Conservation (phyloP, 2,329 filamentous ascomycete genomes). For the Venturia aucupariae region DNA sequence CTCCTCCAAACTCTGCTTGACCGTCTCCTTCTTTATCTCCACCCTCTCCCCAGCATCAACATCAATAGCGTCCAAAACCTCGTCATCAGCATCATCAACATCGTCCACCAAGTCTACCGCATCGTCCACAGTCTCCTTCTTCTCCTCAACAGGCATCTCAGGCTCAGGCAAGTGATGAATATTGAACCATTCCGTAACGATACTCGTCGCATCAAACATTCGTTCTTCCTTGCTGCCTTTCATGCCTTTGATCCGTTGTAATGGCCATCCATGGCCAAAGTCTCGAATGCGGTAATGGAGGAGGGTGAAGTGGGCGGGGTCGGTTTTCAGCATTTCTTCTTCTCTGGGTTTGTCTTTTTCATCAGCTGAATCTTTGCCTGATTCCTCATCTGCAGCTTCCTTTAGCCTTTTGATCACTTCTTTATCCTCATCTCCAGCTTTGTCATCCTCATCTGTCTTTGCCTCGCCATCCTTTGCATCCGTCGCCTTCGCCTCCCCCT, state of each 20-base stretch:
- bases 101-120: neutral
- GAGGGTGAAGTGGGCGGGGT: constrained; percentile 9
- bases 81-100: neutral
- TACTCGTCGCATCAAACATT: constrained; percentile 7
- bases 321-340: constrained; percentile 5
- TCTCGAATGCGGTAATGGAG: constrained; percentile 10
- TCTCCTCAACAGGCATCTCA: neutral
- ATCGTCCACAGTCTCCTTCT: neutral
- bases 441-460: neutral
- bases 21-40: neutral
- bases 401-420: neutral
- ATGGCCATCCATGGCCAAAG: constrained; percentile 13
- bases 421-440: neutral
- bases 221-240: neutral
- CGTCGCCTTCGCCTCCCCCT: neutral
- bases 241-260: constrained; percentile 8
- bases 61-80: neutral
- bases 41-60: neutral
- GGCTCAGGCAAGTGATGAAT: constrained; percentile 11
- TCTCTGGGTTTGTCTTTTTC: neutral
- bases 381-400: neutral
- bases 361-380: neutral
- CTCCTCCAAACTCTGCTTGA: neutral
- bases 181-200: constrained; percentile 13
- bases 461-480: neutral